Percentiles rank a stretch among this genome's conserved stretches.
These are phyloP conservation scores for Pochonia chlamydosporia DNA, from an alignment of 2,329 filamentous ascomycete species.

Conservation along the genomic window DNA sequence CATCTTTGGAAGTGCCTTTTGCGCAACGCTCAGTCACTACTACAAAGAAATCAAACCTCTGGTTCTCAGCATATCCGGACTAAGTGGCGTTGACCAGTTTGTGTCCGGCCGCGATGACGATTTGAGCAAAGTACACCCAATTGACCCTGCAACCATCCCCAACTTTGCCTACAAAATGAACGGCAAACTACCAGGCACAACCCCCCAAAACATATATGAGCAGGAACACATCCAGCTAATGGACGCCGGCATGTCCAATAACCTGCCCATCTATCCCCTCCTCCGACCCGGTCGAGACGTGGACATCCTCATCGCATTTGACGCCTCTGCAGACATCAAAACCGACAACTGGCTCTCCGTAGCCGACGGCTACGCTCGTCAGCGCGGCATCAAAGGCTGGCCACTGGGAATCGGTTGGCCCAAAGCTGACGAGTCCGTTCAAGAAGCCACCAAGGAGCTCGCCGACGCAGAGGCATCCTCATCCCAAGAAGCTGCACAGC, in stretches of 20 bases:
- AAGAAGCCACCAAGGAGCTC: constrained; percentile 59
- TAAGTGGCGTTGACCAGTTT: constrained; percentile 72
- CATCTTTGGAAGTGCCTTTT: constrained; percentile 96
- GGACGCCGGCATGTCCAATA: constrained; percentile 99
- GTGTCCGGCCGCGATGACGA: constrained; percentile 80
- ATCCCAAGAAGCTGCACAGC: constrained; percentile 54
- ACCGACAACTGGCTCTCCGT: constrained; percentile 96
- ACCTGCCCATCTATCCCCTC: constrained; percentile 90
- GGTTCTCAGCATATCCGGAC: constrained; percentile 67
- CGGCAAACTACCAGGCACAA: constrained; percentile 64
- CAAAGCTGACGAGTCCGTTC: constrained; percentile 48
- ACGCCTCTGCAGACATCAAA: constrained; percentile 87
- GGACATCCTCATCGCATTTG: constrained; percentile 87
- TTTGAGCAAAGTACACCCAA: constrained; percentile 85
- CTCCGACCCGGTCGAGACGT: constrained; percentile 83
- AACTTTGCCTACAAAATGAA: constrained; percentile 85
- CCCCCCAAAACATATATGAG: constrained; percentile 70
- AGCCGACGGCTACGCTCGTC: constrained; percentile 84
- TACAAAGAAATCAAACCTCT: constrained; percentile 89
- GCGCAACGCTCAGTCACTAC: constrained; percentile 91
- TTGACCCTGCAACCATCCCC: constrained; percentile 84
- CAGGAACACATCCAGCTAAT: constrained; percentile 74
- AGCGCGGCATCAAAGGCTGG: constrained; percentile 91
- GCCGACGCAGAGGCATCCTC: constrained; percentile 58
- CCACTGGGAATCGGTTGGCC: constrained; percentile 95